Base-by-base conservation (phyloP, 2,329 filamentous ascomycete species). In the Arachnomyces sp. region DNA sequence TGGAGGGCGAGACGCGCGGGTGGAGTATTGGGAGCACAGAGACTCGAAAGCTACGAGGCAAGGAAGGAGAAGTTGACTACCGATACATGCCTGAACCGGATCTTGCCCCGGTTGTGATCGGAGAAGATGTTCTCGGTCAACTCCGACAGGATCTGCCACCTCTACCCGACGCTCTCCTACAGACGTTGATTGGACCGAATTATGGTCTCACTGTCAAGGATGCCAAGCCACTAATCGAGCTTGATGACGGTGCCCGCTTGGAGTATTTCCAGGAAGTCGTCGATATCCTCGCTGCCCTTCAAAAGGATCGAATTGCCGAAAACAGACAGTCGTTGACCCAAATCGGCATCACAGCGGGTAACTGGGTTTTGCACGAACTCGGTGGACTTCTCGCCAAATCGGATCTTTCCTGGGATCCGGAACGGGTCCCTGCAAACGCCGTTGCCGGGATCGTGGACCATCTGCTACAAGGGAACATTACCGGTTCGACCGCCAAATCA, bases 31-130 rank as follows among this genome's bases (percentile, higher is more conserved):
- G 88, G 2, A 82, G 79, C 47, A 87, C 78, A 3, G 82, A 88
- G 58, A 25, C 92, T 3, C 79, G 78, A 43, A 76, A 82, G 31
- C 67, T 98, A 32, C 77, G 92, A 53, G 87, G 87, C 17, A 98
- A 98, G 61, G 92, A 96, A 61, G 92, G 92, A 35, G 90, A 94
- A 57, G 88, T 96, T 4, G 92, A 98, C 61, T 98, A 98, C 62
- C 76, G 92, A 31, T 98, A 98, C 58, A 96, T 98, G 90, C 90
- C 92, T 0, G 92, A 98, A 59, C 86, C 92, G 4, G 92, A 98
- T 57, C 72, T 98, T 11, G 74, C 77, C 0, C 87, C 92, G 1
- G 70, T 98, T 2, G 58, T 88, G 2, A 82, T 98, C 44, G 80
- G 79, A 6, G 57, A 66, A 44, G 79, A 84, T 42, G 70, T 96